Base-by-base conservation (phyloP, 2,329 filamentous ascomycete genomes). In the Penicillium sp. region DNA sequence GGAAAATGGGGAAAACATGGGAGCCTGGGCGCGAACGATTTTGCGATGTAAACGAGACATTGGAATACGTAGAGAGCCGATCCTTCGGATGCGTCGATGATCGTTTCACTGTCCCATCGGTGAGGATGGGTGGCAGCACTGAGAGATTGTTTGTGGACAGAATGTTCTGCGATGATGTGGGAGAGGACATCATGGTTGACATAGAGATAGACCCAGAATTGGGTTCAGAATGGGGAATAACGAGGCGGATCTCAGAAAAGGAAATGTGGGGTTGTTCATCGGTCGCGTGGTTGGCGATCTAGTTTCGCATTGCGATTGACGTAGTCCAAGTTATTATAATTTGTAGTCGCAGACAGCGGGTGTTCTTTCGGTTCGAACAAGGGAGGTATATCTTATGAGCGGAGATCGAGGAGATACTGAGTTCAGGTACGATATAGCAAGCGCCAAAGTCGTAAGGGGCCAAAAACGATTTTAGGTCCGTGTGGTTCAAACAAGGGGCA, bases 21-120 rank as follows among this genome's bases (percentile, higher is more conserved):
- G 91, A 96, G 55, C 83, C 83, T 21, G 92, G 91, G 60, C 91
- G 87, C 62, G 92, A 96, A 61, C 88, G 85, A 49, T 77, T 79
- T 48, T 78, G 74, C 29, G 77, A 80, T 39, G 75, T 65, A 62
- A 76, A 82, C 17, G 90, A 93, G 58, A 85, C 79, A 68, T 82
- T 87, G 62, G 90, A 94, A 78, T 93, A 93, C 70, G 91, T 89
- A 62, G 92, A 96, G 68, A 96, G 81, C 56, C 92, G 86, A 72
- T 90, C 89, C 77, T 87, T 93, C 62, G 89, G 88, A 68, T 87
- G 89, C 70, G 91, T 89, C 69, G 89, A 91, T 75, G 90, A 88
- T 72, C 84, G 83, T 70, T 83, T 86, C 62, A 81, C 75, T 13
- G 78, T 73, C 54, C 77, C 74, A 59, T 80, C 81, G 23, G 82